phyloP scores from a whole-genome alignment of 1,284 basidiomycete genomes.

The Mycena sp. region DNA sequence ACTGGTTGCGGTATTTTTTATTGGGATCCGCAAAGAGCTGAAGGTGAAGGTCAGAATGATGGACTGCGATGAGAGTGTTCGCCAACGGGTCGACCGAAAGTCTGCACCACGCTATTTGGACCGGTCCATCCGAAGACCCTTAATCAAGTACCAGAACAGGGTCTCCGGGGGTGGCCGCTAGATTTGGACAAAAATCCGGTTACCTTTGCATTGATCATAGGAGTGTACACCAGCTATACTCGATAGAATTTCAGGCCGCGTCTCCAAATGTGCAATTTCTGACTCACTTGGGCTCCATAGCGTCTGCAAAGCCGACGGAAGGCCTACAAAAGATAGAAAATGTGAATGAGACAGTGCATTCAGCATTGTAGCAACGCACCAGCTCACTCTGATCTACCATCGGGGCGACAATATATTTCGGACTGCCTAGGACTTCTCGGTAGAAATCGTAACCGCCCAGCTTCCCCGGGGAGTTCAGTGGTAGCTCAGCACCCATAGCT shows the following conservation, averaged over 20 bases:
- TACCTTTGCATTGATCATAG: conserved; percentile 97
- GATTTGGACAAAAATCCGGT: conserved; percentile 22
- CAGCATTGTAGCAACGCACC: conserved; percentile 55
- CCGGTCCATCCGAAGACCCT: too few species aligned
- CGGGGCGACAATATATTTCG: conserved; percentile 91
- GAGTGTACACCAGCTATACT: conserved; percentile 85
- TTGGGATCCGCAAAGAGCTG: conserved; percentile 73
- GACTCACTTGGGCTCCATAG: conserved; percentile 80
- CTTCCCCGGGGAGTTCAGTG: conserved; percentile 51
- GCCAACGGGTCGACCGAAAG: too few species aligned
- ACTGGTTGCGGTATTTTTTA: conserved; percentile 63
- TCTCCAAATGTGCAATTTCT: not conserved
- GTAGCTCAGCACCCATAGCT: conserved; percentile 5
- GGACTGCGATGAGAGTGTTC: too few species aligned
- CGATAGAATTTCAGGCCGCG: conserved; percentile 3
- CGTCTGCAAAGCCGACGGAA: conserved; percentile 91
- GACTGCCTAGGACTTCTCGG: conserved; percentile 76
- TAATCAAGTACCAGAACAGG: too few species aligned
- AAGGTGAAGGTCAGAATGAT: not conserved
- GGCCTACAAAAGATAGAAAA: conserved; percentile 68
- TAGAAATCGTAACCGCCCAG: conserved; percentile 88
- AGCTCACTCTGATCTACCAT: conserved; percentile 99
- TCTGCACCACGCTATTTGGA: too few species aligned
- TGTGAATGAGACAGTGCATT: not conserved
- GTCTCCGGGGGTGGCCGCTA: conserved; percentile 37